Evolutionary conservation across 345 rosid species (phyloP).

Genomic region (Moringa oleifera): DNA sequence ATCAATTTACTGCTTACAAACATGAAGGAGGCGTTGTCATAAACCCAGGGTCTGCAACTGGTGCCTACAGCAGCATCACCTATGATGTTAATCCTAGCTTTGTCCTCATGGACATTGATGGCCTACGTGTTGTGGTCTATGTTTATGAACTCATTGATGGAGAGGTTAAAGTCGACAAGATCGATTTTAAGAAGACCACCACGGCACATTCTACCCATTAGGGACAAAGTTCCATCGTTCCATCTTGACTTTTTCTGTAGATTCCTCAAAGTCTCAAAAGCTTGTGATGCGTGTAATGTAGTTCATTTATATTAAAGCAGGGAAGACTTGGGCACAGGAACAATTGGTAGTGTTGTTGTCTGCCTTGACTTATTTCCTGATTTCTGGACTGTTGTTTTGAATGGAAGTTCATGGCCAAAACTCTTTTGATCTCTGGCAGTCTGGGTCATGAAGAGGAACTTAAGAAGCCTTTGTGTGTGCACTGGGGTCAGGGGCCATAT

Average conservation of each 20-base stretch:
- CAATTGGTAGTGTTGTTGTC: neutral
- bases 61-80: constrained; percentile 84
- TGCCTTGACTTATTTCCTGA: neutral
- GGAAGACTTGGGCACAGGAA: neutral
- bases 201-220: constrained; percentile 50
- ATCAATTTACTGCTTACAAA: constrained; percentile 95
- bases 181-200: constrained; percentile 84
- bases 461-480: neutral
- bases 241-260: neutral
- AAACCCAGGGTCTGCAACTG: constrained; percentile 95
- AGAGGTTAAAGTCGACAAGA: constrained; percentile 95
- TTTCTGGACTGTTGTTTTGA: too few species aligned
- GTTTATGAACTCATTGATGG: constrained; percentile 94
- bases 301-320: too few species aligned
- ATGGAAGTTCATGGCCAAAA: too few species aligned
- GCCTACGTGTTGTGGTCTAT: constrained; percentile 85
- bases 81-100: constrained; percentile 90
- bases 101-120: constrained; percentile 95
- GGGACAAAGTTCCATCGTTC: neutral
- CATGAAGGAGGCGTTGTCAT: constrained; percentile 95
- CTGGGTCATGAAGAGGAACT: neutral
- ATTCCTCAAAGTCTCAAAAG: neutral
- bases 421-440: too few species aligned
- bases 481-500: neutral
- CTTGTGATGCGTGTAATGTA: neutral